Evolutionary conservation across 352 stramenopile species (phyloP).

Genomic region (Globisporangium mamillatum): DNA sequence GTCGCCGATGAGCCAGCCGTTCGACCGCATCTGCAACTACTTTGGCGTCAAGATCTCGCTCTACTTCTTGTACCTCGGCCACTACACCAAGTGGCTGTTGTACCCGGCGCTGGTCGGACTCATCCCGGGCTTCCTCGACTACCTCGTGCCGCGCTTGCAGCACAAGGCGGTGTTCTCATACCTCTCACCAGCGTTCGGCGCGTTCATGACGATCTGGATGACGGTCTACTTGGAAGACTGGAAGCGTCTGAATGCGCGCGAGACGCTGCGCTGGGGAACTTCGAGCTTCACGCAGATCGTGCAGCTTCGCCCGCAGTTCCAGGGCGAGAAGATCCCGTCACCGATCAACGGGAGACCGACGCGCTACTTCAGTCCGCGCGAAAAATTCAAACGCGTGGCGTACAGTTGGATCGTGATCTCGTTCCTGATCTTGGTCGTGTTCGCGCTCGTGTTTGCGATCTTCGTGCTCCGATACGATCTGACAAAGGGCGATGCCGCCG

Average conservation of each 20-base stretch:
- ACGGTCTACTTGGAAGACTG: constrained; percentile 89
- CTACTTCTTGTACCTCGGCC: constrained; percentile 97
- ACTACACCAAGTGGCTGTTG: constrained; percentile 95
- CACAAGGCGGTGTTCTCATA: constrained; percentile 72
- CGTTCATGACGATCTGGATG: constrained; percentile 90
- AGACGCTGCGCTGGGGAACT: constrained; percentile 86
- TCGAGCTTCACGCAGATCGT: constrained; percentile 65
- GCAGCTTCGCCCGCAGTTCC: constrained; percentile 71
- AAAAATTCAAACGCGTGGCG: constrained; percentile 69
- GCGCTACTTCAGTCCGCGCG: constrained; percentile 59
- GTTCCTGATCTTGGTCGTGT: constrained; percentile 74
- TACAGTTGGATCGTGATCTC: constrained; percentile 79
- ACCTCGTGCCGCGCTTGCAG: constrained; percentile 37
- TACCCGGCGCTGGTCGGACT: constrained; percentile 90
- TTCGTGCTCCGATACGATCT: constrained; percentile 79
- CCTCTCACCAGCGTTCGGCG: constrained; percentile 70
- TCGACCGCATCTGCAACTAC: constrained; percentile 80
- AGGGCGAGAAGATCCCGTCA: constrained; percentile 69
- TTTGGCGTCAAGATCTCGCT: constrained; percentile 93
- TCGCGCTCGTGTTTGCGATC: constrained; percentile 68
- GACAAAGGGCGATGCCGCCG: constrained; percentile 54
- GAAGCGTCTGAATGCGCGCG: constrained; percentile 79
- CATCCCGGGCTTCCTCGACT: constrained; percentile 82
- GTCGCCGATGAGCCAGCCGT: constrained; percentile 74
- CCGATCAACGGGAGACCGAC: constrained; percentile 71